phyloP scores from a whole-genome alignment of 257 asterid genomes.

The Solanum bulbocastanum region DNA sequence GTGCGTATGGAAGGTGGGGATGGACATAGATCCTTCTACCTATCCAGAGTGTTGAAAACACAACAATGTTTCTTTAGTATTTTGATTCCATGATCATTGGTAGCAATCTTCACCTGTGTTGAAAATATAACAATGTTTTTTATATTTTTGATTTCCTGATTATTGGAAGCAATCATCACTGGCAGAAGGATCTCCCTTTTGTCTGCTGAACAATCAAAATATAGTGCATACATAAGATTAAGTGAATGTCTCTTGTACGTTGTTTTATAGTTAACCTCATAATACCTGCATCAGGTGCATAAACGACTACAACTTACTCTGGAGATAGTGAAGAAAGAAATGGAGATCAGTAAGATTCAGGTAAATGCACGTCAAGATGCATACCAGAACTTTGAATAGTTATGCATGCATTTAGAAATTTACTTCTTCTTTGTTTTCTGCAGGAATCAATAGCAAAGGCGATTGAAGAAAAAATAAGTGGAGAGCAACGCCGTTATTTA shows the following conservation, averaged over 20 bases:
- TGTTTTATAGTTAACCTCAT: background rate
- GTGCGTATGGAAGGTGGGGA: background rate
- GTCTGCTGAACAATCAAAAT: background rate
- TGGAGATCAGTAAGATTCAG: slow-evolving; percentile 98
- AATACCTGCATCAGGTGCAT: slow-evolving; percentile 42
- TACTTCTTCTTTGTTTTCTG: slow-evolving; percentile 6
- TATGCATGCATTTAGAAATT: slow-evolving; percentile 1
- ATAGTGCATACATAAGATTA: background rate
- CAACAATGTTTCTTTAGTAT: background rate
- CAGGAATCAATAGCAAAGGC: slow-evolving; percentile 98
- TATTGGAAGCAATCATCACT: background rate
- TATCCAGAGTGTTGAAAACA: background rate
- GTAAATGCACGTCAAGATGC: slow-evolving; percentile 17
- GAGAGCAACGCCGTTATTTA: slow-evolving; percentile 94
- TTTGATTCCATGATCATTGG: background rate
- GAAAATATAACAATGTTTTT: background rate
- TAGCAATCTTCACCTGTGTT: background rate
- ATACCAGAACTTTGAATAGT: background rate
- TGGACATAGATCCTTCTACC: background rate
- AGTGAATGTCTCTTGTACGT: background rate
- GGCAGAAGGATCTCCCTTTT: background rate
- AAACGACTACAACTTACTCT: slow-evolving; percentile 76
- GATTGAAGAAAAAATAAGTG: slow-evolving; percentile 95
- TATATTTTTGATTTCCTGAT: background rate
- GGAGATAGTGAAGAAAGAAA: slow-evolving; percentile 94